Conservation (phyloP, 108 stramenopile species). For the Nannochloropsis oceanica region DNA sequence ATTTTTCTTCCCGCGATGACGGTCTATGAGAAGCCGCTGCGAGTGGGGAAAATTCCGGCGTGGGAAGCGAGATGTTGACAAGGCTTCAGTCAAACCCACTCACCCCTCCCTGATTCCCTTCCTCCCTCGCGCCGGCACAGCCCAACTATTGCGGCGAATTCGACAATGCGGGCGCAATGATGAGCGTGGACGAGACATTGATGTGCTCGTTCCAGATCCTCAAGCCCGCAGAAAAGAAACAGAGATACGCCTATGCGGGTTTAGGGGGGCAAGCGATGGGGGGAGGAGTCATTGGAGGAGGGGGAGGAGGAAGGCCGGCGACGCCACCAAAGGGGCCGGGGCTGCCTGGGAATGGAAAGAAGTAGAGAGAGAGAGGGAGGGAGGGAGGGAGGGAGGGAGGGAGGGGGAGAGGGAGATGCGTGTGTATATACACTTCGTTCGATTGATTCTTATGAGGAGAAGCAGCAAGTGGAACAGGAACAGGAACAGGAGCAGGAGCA, state of each 20-base stretch:
- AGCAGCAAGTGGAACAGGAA: not conserved
- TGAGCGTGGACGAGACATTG: slow-evolving; percentile 99
- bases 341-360: not conserved
- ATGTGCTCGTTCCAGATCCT: slow-evolving; percentile 99
- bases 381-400: not conserved
- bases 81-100: not conserved
- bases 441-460: no score
- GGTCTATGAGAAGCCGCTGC: not conserved
- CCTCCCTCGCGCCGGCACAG: not conserved
- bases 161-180: slow-evolving; percentile 99
- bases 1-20: not conserved
- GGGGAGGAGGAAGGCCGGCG: not conserved
- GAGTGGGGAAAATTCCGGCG: not conserved
- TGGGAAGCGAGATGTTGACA: not conserved
- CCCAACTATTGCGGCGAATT: slow-evolving; percentile 99
- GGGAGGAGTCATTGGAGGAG: not conserved
- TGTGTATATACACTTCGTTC: no score
- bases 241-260: slow-evolving; percentile 37
- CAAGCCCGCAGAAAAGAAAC: slow-evolving; percentile 99
- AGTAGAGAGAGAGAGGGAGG: not conserved
- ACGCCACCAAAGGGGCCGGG: not conserved
- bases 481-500: not conserved
- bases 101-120: not conserved
- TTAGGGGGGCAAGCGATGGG: not conserved
- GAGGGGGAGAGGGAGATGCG: not conserved